Evolutionary conservation across 2,329 filamentous ascomycete genomes (phyloP).

Genomic region (Myrmaecium sp.): DNA sequence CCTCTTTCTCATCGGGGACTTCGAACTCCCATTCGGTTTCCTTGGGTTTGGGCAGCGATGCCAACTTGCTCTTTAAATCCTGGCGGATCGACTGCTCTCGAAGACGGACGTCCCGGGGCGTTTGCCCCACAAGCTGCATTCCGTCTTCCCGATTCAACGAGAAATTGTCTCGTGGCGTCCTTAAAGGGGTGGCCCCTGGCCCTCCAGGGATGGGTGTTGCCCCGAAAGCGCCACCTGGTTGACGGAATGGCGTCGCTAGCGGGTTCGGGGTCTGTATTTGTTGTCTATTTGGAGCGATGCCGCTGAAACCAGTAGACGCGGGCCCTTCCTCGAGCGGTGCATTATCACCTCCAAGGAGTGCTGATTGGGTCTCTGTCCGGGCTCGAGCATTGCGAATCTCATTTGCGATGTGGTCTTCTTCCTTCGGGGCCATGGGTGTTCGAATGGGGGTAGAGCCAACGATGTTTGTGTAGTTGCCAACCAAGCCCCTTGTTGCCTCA

Average conservation of each 20-base stretch:
- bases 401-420: constrained; percentile 91
- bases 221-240: constrained; percentile 43
- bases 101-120: constrained; percentile 58
- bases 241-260: constrained; percentile 72
- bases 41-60: constrained; percentile 77
- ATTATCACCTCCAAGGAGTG: constrained; percentile 83
- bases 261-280: constrained; percentile 85
- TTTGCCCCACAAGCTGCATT: constrained; percentile 53
- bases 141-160: constrained; percentile 59
- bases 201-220: constrained; percentile 45
- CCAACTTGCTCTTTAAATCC: constrained; percentile 55
- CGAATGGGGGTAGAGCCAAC: constrained; percentile 75
- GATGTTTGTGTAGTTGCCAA: constrained; percentile 73
- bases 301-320: constrained; percentile 75
- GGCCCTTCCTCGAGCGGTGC: constrained; percentile 69
- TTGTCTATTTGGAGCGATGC: constrained; percentile 64
- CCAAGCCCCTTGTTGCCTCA: constrained; percentile 65
- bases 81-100: constrained; percentile 52
- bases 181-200: constrained; percentile 66
- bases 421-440: constrained; percentile 76
- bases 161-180: constrained; percentile 77
- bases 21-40: constrained; percentile 91
- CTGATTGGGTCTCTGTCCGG: constrained; percentile 85
- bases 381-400: constrained; percentile 90
- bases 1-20: constrained; percentile 64